Percentiles rank a stretch among this genome's conserved stretches.
These are phyloP conservation scores for Pythium angustatum DNA, from an alignment of 352 stramenopile species.

Conservation along the genomic window DNA sequence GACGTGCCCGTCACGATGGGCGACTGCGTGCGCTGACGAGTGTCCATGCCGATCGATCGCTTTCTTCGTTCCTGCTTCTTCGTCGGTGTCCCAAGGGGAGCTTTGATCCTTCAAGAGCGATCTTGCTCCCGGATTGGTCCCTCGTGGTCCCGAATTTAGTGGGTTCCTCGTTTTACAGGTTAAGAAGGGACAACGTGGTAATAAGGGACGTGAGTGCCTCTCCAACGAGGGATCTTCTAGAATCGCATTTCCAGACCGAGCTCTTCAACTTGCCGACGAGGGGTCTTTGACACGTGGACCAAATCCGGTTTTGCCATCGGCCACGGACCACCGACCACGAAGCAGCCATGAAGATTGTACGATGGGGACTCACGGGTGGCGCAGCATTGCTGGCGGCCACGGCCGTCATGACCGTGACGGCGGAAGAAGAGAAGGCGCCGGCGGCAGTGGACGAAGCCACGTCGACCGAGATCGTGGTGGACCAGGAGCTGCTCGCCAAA, in stretches of 20 bases:
- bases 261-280: constrained; percentile 33
- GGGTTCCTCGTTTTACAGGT: constrained; percentile 4
- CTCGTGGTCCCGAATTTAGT: constrained; percentile 14
- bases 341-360: constrained; percentile 53
- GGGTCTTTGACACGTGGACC: constrained; percentile 25
- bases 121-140: constrained; percentile 29
- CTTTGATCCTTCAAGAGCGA: constrained; percentile 35
- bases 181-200: not conserved
- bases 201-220: not conserved
- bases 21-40: constrained; percentile 82
- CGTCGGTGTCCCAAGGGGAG: not conserved
- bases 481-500: constrained; percentile 41
- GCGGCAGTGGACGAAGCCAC: constrained; percentile 19
- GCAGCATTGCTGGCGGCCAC: constrained; percentile 44
- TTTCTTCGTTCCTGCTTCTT: not conserved
- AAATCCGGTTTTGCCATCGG: constrained; percentile 16
- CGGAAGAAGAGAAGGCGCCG: constrained; percentile 2
- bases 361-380: constrained; percentile 45
- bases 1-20: constrained; percentile 98
- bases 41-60: constrained; percentile 44
- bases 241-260: constrained; percentile 20
- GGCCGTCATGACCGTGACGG: constrained; percentile 12
- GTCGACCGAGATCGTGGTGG: constrained; percentile 24
- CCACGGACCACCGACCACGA: not conserved
- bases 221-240: constrained; percentile 36